Base-by-base conservation (phyloP, 805 yeast species). In the Yarrowia alimentaria region DNA sequence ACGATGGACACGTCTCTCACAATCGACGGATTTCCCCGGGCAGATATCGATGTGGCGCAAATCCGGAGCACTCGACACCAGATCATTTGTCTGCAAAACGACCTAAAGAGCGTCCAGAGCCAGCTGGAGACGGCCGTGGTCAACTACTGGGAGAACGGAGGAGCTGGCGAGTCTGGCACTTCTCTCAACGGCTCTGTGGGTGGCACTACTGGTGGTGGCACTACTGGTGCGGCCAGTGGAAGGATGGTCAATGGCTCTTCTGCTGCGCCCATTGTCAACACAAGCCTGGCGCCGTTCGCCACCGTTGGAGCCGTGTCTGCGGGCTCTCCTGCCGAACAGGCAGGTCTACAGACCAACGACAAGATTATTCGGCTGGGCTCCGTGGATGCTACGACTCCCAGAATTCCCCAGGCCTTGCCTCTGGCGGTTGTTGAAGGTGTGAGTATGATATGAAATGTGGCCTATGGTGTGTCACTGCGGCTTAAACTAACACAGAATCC, bases 11-110 rank as follows among this genome's bases (percentile, higher is more conserved):
- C 90, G 1, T 71, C 80, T 0, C 65, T 91, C 53, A 78, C 83
- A 0, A 53, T 60, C 0, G 95, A 91, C 60, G 96, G 97, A 16
- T 91, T 78, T 59, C 99, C 99, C 0, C 69, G 97, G 33, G 64
- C 71, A 13, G 97, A 91, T 61, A 74, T 91, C 20, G 95, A 91
- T 60, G 84, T 91, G 4, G 78, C 88, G 2, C 76, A 75, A 47
- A 58, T 88, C 10, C 69, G 95, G 49, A 63, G 76, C 8, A 61
- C 81, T 1, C 68, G 96, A 53, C 75, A 80, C 8, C 76, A 75
- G 59, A 78, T 90, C 24, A 79, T 84, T 26, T 70, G 84, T 48
- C 68, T 84, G 30, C 71, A 82, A 53, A 90, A 88, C 60, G 97
- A 91, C 65, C 71, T 81, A 56, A 71, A 70, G 40, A 63, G 60